Evolutionary conservation across 768 basidiomycete genomes (phyloP), one percentile per base, ranked within the genome.

Genomic region (Hygrocybe coccinea): DNA sequence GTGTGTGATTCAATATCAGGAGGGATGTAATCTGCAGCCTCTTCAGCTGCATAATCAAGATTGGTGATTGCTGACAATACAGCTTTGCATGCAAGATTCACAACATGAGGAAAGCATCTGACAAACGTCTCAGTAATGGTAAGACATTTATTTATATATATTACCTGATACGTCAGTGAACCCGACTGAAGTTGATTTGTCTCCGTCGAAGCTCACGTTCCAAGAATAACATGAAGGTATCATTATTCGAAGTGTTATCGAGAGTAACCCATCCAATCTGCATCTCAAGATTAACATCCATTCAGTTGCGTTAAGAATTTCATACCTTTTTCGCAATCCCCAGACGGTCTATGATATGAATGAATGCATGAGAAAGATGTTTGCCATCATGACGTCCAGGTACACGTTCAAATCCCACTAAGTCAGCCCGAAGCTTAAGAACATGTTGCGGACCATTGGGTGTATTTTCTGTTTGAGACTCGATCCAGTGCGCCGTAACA

Each of bases 401-500:
- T 10, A 75, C 59, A 17, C 56, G 58, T 17, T 68, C 56, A 37
- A 77, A 79, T 0, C 70, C 72, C 51, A 74, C 67, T 0, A 77
- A 61, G 19, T 70, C 69, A 3, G 71, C 60, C 5, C 67, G 62
- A 1, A 74, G 57, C 10, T 62, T 59, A 22, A 72, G 65, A 2
- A 60, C 55, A 7, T 65, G 59, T 33, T 67, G 59, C 17, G 59
- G 50, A 22, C 71, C 63, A 15, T 59, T 36, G 2, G 56, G 14
- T 24, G 67, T 65, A 19, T 63, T 46, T 2, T 61, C 52, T 0
- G 50, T 11, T 11, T 45, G 55, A 2, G 56, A 48, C 49, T 74
- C 50, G 35, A 76, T 69, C 73, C 71, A 79, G 52, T 77, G 76
- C 1, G 68, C 73, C 2, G 75, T 78, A 0, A 76, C 66, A 10